Evolutionary conservation across 2,329 filamentous ascomycete genomes (phyloP), one percentile per base, ranked within the genome.

Genomic region (Colletotrichum coccodes): DNA sequence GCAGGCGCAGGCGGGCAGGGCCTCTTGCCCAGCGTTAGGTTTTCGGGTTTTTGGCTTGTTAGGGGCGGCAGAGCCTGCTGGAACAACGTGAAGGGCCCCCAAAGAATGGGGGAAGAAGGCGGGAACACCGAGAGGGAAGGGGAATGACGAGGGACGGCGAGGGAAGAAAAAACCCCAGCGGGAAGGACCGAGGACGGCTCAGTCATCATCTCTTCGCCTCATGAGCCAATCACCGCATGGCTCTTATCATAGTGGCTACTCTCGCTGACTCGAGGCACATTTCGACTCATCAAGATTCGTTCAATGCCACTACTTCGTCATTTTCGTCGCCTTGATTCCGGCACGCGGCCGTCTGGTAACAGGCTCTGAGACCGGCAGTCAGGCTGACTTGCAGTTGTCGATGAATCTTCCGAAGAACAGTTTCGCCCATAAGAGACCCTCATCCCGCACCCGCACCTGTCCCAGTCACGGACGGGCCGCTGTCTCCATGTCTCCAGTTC

Each of bases 131-230:
- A 7, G 21, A 38, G 3, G 23, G n/a, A n/a, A 49, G 1, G 23
- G 26, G 4, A 7, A 3, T n/a, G 53, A 42, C 36, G 18, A 42
- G 21, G 40, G n/a, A 16, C 14, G 28, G 40, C n/a, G 28, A 26
- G 40, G 47, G 0, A 23, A 57, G 40, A 59, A 0, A 23, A 57
- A 44, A n/a, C 30, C 12, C 26, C 26, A 44, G 38, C 9, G 21
- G 36, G 23, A 49, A 50, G 26, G 26, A 30, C 30, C 46, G 14
- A 47, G 52, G 18, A 46, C 9, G 18, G 36, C 26, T 34, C 50
- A 62, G 62, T 42, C 62, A 63, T 64, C 65, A 34, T 28, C 32
- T 30, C 14, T 18, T 68, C 46, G 60, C 60, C 23, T 58, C 44
- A 6, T 11, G 11, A 23, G 52, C 64, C 60, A 68, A 68, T 53